phyloP scores from a whole-genome alignment of 2,329 filamentous ascomycete species.

The Xylariomycetidae sp. region DNA sequence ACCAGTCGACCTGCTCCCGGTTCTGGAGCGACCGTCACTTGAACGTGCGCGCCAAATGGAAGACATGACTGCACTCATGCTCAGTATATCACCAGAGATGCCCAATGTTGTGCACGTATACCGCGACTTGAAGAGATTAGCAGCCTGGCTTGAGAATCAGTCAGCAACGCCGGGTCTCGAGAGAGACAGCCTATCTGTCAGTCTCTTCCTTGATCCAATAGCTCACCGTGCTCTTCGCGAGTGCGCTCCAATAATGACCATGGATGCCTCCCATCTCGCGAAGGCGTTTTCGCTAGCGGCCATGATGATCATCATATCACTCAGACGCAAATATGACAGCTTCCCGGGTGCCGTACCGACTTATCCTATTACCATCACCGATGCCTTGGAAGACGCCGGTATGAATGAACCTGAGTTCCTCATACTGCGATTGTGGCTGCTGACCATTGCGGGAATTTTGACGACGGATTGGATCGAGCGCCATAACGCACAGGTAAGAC shows the following conservation, averaged over 20 bases:
- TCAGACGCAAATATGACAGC: constrained; percentile 10
- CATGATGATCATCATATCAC: constrained; percentile 11
- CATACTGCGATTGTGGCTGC: constrained; percentile 9
- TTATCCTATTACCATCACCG: constrained; percentile 10
- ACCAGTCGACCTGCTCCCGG: constrained; percentile 11
- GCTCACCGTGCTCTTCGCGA: constrained; percentile 12
- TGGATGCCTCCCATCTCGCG: constrained; percentile 4
- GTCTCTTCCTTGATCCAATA: constrained; percentile 14
- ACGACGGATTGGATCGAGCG: constrained; percentile 7
- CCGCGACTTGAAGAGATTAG: constrained; percentile 9
- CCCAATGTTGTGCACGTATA: constrained; percentile 10
- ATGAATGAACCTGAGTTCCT: constrained; percentile 5
- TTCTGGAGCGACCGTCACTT: constrained; percentile 6
- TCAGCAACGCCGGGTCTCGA: constrained; percentile 8
- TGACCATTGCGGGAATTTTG: constrained; percentile 7
- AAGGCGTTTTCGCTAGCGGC: constrained; percentile 11
- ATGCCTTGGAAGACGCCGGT: constrained; percentile 7
- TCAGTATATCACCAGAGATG: constrained; percentile 11
- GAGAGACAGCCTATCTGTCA: constrained; percentile 10
- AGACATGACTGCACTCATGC: constrained; percentile 9
- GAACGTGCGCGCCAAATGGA: constrained; percentile 9
- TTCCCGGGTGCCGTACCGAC: constrained; percentile 10
- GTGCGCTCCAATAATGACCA: constrained; percentile 8
- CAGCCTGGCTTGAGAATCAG: constrained; percentile 10
- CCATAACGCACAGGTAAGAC: constrained; percentile 6